Evolutionary conservation across 169 alveolate genomes (phyloP), one percentile per base, ranked within the genome.

Genomic region (Plasmodium reichenowi): DNA sequence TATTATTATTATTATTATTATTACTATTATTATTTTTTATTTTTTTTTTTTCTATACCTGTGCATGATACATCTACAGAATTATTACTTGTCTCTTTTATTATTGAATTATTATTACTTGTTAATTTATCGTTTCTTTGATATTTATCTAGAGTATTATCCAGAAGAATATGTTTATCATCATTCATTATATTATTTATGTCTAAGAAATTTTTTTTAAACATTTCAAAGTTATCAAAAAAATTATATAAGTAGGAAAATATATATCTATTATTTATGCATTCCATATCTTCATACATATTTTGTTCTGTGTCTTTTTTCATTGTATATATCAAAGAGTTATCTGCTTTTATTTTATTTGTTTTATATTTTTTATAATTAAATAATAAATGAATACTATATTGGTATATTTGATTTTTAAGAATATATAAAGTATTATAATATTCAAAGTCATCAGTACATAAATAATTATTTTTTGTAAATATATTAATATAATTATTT

Each of bases 401-500:
- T 56, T 80, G 60, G 58, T 80, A 68, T 63, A 80, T 38, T 68
- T 68, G 32, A 38, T 67, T 80, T 68, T 80, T 80, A 22, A 72
- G 26, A 38, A 20, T 58, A 68, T 67, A 68, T 15, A 80, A 80
- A 9, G 67, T 17, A 24, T 80, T 80, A 52, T 80, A 80, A 68
- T 80, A 68, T 50, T 67, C 68, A 68, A 80, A 80, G 5, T 80
- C 90, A 15, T 67, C 72, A 43, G 50, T 56, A 52, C 29, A 68
- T 70, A 50, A 54, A 45, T 38, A 80, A 22, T 70, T 80, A 47
- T 80, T 56, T 80, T 80, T 80, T 68, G 90, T 68, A 80, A 80
- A 80, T 29, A 80, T 80, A 52, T 80, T 80, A 54, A 80, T 63
- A 48, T 29, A 68, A 75, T 68, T 80, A 24, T 80, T 80, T 68